Base-by-base conservation (phyloP, 1,284 basidiomycete species). In the Stygiomarasmius scandens region DNA sequence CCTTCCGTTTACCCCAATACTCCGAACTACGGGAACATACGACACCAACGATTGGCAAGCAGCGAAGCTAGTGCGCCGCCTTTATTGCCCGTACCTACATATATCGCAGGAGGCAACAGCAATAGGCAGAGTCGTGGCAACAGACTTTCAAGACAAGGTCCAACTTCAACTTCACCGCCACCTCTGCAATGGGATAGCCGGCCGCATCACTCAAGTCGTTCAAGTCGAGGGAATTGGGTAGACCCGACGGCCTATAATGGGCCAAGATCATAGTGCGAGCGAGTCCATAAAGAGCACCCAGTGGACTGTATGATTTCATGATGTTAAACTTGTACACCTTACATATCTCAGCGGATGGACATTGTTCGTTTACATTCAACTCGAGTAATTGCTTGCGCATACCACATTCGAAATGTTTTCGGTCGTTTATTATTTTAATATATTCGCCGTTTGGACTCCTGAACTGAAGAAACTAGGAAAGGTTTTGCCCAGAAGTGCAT, bases 211-310 rank as follows among this genome's bases (percentile, higher is more conserved):
- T 16, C 43, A 59, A n/a, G n/a, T n/a, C 53, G 63, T 63, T 46
- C 67, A 66, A 66, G 63, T 54, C 73, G 63, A 27, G 61, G 69
- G 53, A 65, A 73, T 24, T 82, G 80, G 80, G 79, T 82, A 23
- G 80, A 83, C 58, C 74, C 74, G 22, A 68, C 68, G 49, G 14
- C 60, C 50, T 82, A 77, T 59, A 83, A 81, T 66, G 80, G 78
- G 24, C 61, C 65, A 23, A 58, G 60, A 60, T 58, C 61, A 55
- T 62, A 58, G 36, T 47, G 55, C 45, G 67, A 65, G 44, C 12
- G 45, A 32, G 29, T 32, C 12, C 29, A 5, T 32, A 32, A 12
- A 32, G n/a, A n/a, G n/a, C n/a, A n/a, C n/a, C n/a, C 29, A 12
- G 29, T 32, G 29, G 29, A 32, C 29, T 32, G 29, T 32, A 32